Base-by-base conservation (phyloP, 2,329 filamentous ascomycete species). In the Helotiales sp. region DNA sequence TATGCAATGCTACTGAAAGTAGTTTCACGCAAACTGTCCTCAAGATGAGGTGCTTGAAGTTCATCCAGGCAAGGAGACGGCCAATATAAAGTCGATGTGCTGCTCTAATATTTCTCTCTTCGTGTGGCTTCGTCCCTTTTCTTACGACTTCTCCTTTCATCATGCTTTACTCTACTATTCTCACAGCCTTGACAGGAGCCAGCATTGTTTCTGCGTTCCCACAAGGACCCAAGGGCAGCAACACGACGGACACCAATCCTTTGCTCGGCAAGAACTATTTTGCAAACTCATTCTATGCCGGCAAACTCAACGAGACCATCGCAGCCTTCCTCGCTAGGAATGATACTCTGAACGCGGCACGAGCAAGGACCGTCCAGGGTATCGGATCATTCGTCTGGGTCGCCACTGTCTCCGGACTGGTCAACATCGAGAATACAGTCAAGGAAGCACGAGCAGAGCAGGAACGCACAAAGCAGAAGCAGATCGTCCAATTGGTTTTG, bases 231-330 rank as follows among this genome's bases (percentile, higher is more conserved):
- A 34, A 17, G 2, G 28, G 15, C 17, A 13, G 26, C 11, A 50
- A 50, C 17, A 45, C 3, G 5, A 50, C 20, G 8, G 52, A 60
- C 30, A 30, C 60, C 60, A 81, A 82, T 64, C 80, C 86, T 0
- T 86, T 88, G 73, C 66, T 77, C 1, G 81, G 81, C 66, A 82
- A 81, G 70, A 81, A 78, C 6, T 76, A 86, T 28, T 85, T 83
- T 71, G 80, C 79, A 67, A 83, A 83, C 75, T 78, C 79, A n/a
- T 70, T 71, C 22, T 84, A 82, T 74, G 77, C 80, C 13, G 68
- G 63, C n/a, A 80, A 82, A 73, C 77, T 84, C 37, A 76, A 80
- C 28, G 67, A 77, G 63, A 82, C 82, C 17, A 70, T 79, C 64
- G 71, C 73, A 1, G 71, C 77, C 24, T 82, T 82, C 73, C 67